Evolutionary conservation across 495 filamentous ascomycete genomes (phyloP).

Genomic region (Penicillium robsamsonii): DNA sequence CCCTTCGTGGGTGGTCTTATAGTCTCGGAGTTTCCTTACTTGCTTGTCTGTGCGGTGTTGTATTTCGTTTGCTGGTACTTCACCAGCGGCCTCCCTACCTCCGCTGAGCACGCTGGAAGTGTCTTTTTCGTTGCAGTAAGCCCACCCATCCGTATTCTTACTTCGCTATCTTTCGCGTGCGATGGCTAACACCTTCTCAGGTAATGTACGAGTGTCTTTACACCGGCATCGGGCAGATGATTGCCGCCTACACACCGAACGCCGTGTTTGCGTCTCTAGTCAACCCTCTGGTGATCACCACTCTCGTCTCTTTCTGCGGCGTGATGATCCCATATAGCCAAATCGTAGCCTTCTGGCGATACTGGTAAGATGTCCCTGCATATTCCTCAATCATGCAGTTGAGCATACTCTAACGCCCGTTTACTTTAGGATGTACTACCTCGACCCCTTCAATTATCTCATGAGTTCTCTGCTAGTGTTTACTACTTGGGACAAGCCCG

Average conservation of each 20-base stretch:
- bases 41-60: slow-evolving; percentile 43
- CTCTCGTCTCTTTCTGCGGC: slow-evolving; percentile 53
- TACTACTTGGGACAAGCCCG: slow-evolving; percentile 41
- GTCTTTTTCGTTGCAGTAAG: too few relatives aligned
- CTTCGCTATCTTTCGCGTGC: too few relatives aligned
- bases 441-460: slow-evolving; percentile 69
- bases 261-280: slow-evolving; percentile 51
- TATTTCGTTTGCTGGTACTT: slow-evolving; percentile 53
- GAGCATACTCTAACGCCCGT: too few relatives aligned
- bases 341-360: slow-evolving; percentile 58
- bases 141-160: too few relatives aligned
- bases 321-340: slow-evolving; percentile 35
- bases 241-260: slow-evolving; percentile 55
- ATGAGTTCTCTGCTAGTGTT: slow-evolving; percentile 56
- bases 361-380: too few relatives aligned
- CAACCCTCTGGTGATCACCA: slow-evolving; percentile 52
- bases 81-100: slow-evolving; percentile 12
- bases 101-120: too few relatives aligned
- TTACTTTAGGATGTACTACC: slow-evolving; percentile 71
- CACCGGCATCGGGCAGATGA: slow-evolving; percentile 56
- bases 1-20: slow-evolving; percentile 48
- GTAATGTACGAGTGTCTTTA: slow-evolving; percentile 45
- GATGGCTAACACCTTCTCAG: too few relatives aligned
- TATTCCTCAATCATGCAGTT: too few relatives aligned
- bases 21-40: slow-evolving; percentile 50